These are phyloP conservation scores for Cenchrus fungigraminus DNA, from an alignment of 176 grass and related monocot species.

Conservation along the genomic window DNA sequence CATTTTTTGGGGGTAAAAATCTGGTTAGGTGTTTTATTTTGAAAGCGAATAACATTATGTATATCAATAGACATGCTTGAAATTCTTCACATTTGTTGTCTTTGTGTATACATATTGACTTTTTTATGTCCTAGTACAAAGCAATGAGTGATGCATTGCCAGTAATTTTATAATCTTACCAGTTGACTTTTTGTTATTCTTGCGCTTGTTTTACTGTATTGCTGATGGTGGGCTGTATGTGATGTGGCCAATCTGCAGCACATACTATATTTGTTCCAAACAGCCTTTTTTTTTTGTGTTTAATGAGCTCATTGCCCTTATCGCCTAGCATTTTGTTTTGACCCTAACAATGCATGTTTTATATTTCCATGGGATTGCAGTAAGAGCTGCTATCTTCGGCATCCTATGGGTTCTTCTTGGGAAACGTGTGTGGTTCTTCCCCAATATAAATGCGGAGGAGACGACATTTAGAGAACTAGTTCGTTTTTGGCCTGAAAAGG, in stretches of 20 bases:
- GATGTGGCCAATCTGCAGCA: neutral
- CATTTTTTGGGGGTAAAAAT: neutral
- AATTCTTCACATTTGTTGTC: constrained; percentile 23
- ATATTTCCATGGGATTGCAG: constrained; percentile 55
- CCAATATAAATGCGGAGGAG: constrained; percentile 99
- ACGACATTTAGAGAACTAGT: constrained; percentile 95
- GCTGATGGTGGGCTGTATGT: neutral
- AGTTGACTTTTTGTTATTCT: constrained; percentile 4
- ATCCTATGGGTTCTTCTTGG: constrained; percentile 82
- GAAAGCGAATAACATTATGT: neutral
- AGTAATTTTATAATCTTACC: constrained; percentile 1
- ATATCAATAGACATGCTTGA: neutral
- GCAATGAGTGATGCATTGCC: neutral
- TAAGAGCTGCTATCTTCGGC: constrained; percentile 86
- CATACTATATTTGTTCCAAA: neutral
- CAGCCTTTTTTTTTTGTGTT: too few relatives aligned
- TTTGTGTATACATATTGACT: neutral
- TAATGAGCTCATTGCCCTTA: neutral
- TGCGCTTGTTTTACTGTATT: constrained; percentile 21
- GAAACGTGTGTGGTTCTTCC: constrained; percentile 98
- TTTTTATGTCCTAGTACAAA: neutral
- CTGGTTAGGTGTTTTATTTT: neutral
- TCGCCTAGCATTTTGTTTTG: neutral
- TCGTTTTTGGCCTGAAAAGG: constrained; percentile 95
- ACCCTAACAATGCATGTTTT: neutral